A percentile compares a stretch with the other conserved stretches of the same genome.
These are phyloP conservation scores for Didymosphaeria variabile DNA, from an alignment of 2,329 filamentous ascomycete genomes.

Conservation along the genomic window DNA sequence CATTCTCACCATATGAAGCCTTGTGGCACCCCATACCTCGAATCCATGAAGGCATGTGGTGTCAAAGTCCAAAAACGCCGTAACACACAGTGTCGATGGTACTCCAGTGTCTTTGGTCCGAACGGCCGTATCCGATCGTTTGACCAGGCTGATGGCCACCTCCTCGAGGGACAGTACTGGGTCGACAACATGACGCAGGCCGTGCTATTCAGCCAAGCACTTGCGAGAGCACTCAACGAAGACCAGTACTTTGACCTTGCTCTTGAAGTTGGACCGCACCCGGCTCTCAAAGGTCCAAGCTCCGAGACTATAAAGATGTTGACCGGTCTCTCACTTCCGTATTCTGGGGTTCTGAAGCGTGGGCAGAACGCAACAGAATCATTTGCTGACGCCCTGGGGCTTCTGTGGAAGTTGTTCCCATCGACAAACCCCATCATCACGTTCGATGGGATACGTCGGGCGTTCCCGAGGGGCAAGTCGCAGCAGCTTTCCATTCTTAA, in stretches of 20 bases:
- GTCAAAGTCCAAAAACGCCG: neutral
- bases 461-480: too few relatives aligned
- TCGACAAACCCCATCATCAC: neutral
- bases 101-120: constrained; percentile 1
- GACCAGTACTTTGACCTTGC: constrained; percentile 46
- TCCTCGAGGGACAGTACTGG: constrained; percentile 51
- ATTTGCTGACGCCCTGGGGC: neutral
- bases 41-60: constrained; percentile 6
- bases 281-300: constrained; percentile 55
- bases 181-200: constrained; percentile 55
- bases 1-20: constrained; percentile 39
- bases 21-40: constrained; percentile 22
- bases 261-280: constrained; percentile 59
- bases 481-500: too few relatives aligned
- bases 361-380: neutral
- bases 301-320: constrained; percentile 43
- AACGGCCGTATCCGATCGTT: too few relatives aligned
- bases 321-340: constrained; percentile 20
- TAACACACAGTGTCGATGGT: neutral
- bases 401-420: neutral
- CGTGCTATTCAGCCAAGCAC: constrained; percentile 57
- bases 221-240: constrained; percentile 34
- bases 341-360: constrained; percentile 28
- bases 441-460: neutral
- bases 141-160: neutral